A percentile compares a stretch with the other conserved stretches of the same genome.
Evolutionary conservation across 805 yeast species (phyloP).

Genomic region (Maudiozyma serrabonitensis): DNA sequence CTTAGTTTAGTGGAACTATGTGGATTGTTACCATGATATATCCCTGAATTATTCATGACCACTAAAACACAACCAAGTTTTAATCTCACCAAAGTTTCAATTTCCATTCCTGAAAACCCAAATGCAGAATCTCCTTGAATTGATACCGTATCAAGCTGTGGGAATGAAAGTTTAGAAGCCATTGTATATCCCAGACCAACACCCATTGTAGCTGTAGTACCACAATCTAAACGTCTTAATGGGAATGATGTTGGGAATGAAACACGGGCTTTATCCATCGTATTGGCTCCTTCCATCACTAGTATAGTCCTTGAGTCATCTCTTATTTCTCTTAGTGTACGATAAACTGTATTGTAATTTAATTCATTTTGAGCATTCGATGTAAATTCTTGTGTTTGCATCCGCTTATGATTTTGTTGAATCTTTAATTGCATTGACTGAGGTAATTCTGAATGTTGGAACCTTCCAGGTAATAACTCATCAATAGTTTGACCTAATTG

Average conservation of each 20-base stretch:
- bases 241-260: conserved; percentile 48
- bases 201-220: conserved; percentile 75
- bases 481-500: conserved; percentile 28
- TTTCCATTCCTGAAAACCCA: conserved; percentile 63
- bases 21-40: conserved; percentile 47
- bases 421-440: conserved; percentile 9
- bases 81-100: conserved; percentile 57
- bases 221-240: conserved; percentile 54
- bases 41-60: conserved; percentile 68
- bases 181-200: conserved; percentile 63
- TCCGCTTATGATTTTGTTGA: conserved; percentile 9
- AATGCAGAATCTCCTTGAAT: conserved; percentile 73
- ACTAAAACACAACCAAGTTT: conserved; percentile 45
- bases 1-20: conserved; percentile 45
- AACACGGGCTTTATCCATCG: conserved; percentile 62
- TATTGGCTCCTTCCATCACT: conserved; percentile 67
- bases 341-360: conserved; percentile 48
- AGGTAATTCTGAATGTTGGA: conserved; percentile 9
- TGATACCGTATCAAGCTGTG: conserved; percentile 39
- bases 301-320: conserved; percentile 31
- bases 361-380: conserved; percentile 18
- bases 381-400: conserved; percentile 18
- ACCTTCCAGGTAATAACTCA: not conserved
- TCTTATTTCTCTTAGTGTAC: conserved; percentile 35
- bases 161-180: conserved; percentile 43